Evolutionary conservation across 2,329 filamentous ascomycete species (phyloP).

Genomic region (Epichloe bromicola): DNA sequence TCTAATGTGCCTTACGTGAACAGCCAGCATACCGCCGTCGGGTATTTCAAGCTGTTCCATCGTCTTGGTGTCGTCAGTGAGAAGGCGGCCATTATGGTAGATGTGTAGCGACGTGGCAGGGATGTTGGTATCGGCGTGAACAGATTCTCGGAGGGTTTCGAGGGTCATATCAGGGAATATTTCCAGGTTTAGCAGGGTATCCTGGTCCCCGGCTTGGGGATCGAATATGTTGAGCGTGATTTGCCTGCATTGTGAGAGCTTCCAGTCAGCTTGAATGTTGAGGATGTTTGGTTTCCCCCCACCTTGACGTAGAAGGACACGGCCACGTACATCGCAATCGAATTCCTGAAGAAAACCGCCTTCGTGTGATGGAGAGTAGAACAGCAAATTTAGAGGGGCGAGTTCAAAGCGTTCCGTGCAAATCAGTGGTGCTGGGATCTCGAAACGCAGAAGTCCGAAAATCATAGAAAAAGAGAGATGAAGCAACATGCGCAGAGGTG

Average conservation of each 20-base stretch:
- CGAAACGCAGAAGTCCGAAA: not conserved
- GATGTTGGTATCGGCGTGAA: constrained; percentile 71
- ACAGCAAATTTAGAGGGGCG: too few relatives aligned
- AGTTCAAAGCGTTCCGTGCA: not conserved
- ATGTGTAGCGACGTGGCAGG: constrained; percentile 64
- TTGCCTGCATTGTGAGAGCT: constrained; percentile 42
- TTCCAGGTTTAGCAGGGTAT: constrained; percentile 70
- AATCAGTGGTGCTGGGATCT: not conserved
- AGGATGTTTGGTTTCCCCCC: not conserved
- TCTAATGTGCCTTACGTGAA: constrained; percentile 58
- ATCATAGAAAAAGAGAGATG: not conserved
- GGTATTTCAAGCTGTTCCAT: constrained; percentile 68
- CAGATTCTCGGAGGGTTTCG: constrained; percentile 72
- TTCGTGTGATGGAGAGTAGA: not conserved
- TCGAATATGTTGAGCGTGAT: constrained; percentile 78
- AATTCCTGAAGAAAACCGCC: not conserved
- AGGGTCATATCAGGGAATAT: constrained; percentile 73
- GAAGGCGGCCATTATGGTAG: constrained; percentile 76
- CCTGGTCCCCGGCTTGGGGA: constrained; percentile 51
- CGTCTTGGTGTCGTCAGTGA: constrained; percentile 66
- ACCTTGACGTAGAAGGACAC: not conserved
- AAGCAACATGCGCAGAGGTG: not conserved
- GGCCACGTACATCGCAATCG: not conserved
- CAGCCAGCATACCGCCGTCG: constrained; percentile 84
- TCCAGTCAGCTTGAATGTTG: constrained; percentile 1